Conservation (phyloP, 2,329 filamentous ascomycete genomes). For the Basipetospora chlamydospora region DNA sequence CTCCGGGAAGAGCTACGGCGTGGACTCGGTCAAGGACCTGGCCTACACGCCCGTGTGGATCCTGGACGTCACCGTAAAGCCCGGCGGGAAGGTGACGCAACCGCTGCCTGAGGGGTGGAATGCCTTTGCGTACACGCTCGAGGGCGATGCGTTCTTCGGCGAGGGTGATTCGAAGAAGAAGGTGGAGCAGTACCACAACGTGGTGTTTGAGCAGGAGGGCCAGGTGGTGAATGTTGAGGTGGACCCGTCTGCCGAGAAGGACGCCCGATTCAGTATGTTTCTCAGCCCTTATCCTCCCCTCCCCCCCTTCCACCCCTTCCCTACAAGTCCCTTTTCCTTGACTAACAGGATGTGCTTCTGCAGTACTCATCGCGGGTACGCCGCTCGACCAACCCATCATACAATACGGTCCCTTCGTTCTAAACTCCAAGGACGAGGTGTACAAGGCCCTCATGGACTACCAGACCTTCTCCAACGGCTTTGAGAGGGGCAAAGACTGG, state of each 20-base stretch:
- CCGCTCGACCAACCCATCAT: constrained; percentile 69
- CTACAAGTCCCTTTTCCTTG: too few species aligned
- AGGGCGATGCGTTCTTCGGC: constrained; percentile 54
- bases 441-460: constrained; percentile 66
- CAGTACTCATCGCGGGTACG: constrained; percentile 60
- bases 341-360: too few species aligned
- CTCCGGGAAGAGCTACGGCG: constrained; percentile 66
- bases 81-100: constrained; percentile 66
- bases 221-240: constrained; percentile 63
- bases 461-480: constrained; percentile 59
- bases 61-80: constrained; percentile 66
- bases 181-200: constrained; percentile 67
- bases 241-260: constrained; percentile 45
- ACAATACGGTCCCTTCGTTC: constrained; percentile 77
- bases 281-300: background rate
- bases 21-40: constrained; percentile 77
- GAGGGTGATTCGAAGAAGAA: constrained; percentile 32
- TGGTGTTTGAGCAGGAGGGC: constrained; percentile 71
- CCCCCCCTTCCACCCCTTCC: too few species aligned
- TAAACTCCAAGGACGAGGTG: constrained; percentile 56
- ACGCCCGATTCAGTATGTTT: constrained; percentile 32
- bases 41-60: constrained; percentile 98
- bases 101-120: constrained; percentile 71
- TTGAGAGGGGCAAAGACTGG: constrained; percentile 68
- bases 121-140: constrained; percentile 75